Conservation (phyloP, 1,139 yeast genomes). For the Arxiozyma heterogenica region DNA sequence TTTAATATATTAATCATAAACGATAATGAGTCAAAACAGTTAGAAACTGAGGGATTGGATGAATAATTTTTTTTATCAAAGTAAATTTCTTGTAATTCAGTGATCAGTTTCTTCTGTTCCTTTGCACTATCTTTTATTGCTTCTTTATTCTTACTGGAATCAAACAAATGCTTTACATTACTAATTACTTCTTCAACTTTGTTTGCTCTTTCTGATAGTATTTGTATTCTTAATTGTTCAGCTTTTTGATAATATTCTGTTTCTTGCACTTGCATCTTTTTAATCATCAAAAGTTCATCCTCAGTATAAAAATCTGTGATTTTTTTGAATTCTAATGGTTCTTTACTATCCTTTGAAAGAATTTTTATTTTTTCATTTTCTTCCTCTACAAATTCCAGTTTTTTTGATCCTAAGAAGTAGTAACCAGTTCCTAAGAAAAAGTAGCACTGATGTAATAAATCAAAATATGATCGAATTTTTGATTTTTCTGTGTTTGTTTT, state of each 20-base stretch:
- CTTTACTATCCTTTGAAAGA: neutral
- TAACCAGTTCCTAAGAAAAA: slow-evolving; percentile 77
- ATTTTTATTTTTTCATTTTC: slow-evolving; percentile 16
- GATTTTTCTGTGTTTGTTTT: slow-evolving; percentile 7
- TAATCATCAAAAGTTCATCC: slow-evolving; percentile 17
- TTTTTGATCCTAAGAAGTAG: slow-evolving; percentile 34
- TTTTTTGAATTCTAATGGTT: slow-evolving; percentile 7
- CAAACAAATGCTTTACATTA: slow-evolving; percentile 14
- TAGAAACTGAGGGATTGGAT: slow-evolving; percentile 14
- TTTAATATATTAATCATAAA: slow-evolving; percentile 34
- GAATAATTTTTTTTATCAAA: slow-evolving; percentile 17
- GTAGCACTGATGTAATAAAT: slow-evolving; percentile 62
- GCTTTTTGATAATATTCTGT: slow-evolving; percentile 50
- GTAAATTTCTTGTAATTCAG: slow-evolving; percentile 16
- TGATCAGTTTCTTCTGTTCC: slow-evolving; percentile 2
- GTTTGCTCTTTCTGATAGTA: slow-evolving; percentile 18
- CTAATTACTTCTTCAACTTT: slow-evolving; percentile 22
- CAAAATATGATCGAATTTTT: slow-evolving; percentile 32
- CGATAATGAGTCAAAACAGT: slow-evolving; percentile 16
- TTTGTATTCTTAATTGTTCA: slow-evolving; percentile 49
- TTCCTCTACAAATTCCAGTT: slow-evolving; percentile 24
- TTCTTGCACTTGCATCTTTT: slow-evolving; percentile 33
- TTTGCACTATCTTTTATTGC: slow-evolving; percentile 5
- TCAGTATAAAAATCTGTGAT: slow-evolving; percentile 15
- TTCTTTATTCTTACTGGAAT: slow-evolving; percentile 3